phyloP scores from a whole-genome alignment of 2,329 filamentous ascomycete species.

The Paracorniculantispora psalliotae region DNA sequence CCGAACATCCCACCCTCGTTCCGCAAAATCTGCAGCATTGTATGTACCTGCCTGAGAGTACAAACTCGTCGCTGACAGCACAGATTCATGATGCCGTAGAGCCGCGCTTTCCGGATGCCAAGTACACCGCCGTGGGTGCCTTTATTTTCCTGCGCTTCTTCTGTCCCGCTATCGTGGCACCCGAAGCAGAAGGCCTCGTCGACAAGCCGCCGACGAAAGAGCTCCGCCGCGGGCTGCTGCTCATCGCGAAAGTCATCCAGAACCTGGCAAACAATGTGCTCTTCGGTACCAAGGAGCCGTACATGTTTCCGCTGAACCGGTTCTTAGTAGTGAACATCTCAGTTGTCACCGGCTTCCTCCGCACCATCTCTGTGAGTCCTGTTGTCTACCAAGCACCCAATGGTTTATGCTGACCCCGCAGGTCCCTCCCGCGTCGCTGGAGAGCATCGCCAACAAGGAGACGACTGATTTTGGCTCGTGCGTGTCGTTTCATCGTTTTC shows the following conservation, averaged over 20 bases:
- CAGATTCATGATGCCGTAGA: constrained; percentile 60
- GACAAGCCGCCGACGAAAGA: constrained; percentile 58
- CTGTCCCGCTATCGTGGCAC: constrained; percentile 66
- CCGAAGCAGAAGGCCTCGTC: constrained; percentile 63
- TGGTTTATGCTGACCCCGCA: constrained; percentile 20
- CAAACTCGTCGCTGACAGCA: constrained; percentile 14
- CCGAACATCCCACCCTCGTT: constrained; percentile 58
- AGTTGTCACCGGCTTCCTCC: constrained; percentile 59
- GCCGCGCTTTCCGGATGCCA: constrained; percentile 61
- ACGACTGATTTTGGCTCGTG: constrained; percentile 67
- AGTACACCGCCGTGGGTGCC: constrained; percentile 66
- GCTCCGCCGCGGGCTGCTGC: constrained; percentile 61
- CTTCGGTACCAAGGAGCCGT: constrained; percentile 67
- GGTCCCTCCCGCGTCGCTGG: constrained; percentile 45
- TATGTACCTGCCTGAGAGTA: constrained; percentile 29
- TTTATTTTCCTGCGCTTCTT: constrained; percentile 70
- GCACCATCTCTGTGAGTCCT: constrained; percentile 60
- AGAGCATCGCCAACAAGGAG: constrained; percentile 38
- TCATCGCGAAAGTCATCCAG: constrained; percentile 68
- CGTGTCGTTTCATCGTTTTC: constrained; percentile 61
- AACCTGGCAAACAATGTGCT: constrained; percentile 68
- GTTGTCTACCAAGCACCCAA: constrained; percentile 16
- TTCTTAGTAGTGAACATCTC: constrained; percentile 66
- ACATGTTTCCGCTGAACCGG: constrained; percentile 67
- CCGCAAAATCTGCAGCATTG: constrained; percentile 62